Conservation (phyloP, 2,329 filamentous ascomycete species). For the Stachybotrys chlorohalonatus region DNA sequence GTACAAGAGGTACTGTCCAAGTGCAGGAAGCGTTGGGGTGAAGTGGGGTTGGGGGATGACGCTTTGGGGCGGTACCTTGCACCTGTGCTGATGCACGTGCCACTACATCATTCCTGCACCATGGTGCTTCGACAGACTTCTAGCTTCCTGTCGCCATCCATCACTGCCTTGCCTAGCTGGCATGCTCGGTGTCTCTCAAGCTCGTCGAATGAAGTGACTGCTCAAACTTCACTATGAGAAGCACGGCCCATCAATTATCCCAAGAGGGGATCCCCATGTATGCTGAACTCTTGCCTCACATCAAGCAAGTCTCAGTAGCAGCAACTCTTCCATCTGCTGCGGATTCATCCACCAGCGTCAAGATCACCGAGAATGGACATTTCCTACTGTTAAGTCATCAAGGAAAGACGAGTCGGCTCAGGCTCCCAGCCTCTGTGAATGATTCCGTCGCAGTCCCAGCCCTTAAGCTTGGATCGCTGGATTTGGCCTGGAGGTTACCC, state of each 20-base stretch:
- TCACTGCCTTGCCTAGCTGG: too few relatives aligned
- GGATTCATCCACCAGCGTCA: constrained; percentile 31
- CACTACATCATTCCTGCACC: too few relatives aligned
- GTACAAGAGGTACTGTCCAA: too few relatives aligned
- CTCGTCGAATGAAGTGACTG: too few relatives aligned
- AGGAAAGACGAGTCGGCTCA: constrained; percentile 21
- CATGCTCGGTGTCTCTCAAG: too few relatives aligned
- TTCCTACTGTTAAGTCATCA: constrained; percentile 40
- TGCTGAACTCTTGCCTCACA: constrained; percentile 56
- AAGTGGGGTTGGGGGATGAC: not conserved
- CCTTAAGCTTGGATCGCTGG: constrained; percentile 17
- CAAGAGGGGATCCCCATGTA: constrained; percentile 32
- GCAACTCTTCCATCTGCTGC: constrained; percentile 37
- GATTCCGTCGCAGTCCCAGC: constrained; percentile 27
- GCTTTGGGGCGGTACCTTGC: not conserved
- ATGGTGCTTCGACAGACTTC: too few relatives aligned
- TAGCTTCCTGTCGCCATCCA: too few relatives aligned
- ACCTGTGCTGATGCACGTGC: too few relatives aligned
- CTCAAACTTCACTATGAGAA: not conserved
- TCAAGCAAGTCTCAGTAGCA: constrained; percentile 53
- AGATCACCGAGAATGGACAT: constrained; percentile 34
- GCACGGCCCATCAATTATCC: not conserved
- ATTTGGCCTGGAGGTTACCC: constrained; percentile 48
- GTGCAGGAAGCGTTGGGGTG: not conserved
- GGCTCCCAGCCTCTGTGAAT: constrained; percentile 33